These are phyloP conservation scores for Lipomyces sp. DNA, from an alignment of 805 yeast genomes.

Conservation along the genomic window DNA sequence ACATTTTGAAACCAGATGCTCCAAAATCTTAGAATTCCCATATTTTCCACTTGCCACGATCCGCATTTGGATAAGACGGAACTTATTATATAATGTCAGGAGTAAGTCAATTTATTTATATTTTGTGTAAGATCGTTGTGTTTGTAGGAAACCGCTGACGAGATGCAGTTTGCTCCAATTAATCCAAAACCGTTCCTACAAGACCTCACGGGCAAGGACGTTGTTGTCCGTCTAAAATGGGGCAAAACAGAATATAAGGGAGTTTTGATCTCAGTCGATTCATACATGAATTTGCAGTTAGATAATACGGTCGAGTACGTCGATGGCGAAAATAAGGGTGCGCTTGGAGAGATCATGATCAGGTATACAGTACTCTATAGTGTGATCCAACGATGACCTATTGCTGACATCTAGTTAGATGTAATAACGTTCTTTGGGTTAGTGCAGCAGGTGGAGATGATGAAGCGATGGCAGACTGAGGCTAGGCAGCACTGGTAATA, in stretches of 20 bases:
- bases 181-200: slow-evolving; percentile 91
- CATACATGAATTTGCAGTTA: slow-evolving; percentile 87
- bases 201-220: slow-evolving; percentile 69
- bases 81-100: slow-evolving; percentile 8
- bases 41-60: not conserved
- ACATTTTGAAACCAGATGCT: not conserved
- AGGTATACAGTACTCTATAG: slow-evolving; percentile 39
- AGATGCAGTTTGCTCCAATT: slow-evolving; percentile 56
- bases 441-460: slow-evolving; percentile 30
- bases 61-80: slow-evolving; percentile 1
- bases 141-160: not conserved
- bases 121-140: not conserved
- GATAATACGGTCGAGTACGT: slow-evolving; percentile 62
- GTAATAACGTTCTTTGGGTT: slow-evolving; percentile 86
- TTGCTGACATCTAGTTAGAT: slow-evolving; percentile 51
- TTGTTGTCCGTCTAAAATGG: slow-evolving; percentile 85
- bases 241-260: slow-evolving; percentile 89
- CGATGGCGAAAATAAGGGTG: slow-evolving; percentile 55
- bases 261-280: slow-evolving; percentile 75
- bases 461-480: slow-evolving; percentile 17
- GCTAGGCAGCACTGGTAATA: not conserved
- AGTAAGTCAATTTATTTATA: slow-evolving; percentile 2
- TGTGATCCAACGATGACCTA: not conserved
- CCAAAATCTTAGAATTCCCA: not conserved
- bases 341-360: slow-evolving; percentile 77